Evolutionary conservation across 2,329 filamentous ascomycete genomes (phyloP), one percentile per base, ranked within the genome.

Genomic region (Penicillium fuscoglaucum): DNA sequence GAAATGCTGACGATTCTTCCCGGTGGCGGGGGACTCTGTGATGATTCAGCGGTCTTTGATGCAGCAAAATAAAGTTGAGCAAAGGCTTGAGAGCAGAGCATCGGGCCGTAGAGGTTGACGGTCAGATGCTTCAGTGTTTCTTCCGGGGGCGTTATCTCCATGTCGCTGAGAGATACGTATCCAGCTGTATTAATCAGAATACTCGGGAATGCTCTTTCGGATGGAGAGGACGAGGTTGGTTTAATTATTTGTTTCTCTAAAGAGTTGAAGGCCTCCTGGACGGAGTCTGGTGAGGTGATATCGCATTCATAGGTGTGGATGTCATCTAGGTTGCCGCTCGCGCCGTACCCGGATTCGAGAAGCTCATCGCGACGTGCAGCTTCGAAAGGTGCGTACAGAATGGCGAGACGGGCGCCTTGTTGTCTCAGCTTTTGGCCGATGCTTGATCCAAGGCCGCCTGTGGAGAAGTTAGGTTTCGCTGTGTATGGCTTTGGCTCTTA

Each of bases 311-410:
- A 74, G 4, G 72, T 68, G 50, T 62, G 65, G 54, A 76, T 72
- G 7, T 66, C 61, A 12, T 72, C 62, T 6, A 64, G 28, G 8
- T 58, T 55, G 35, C 58, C 60, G 43, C 43, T 47, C 4, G 49
- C 55, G 15, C 71, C 71, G 63, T 78, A 81, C 4, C 72, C 66
- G 1, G 69, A 51, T 15, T 71, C 66, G 19, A 82, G 69, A 0
- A 75, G 70, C 39, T 75, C 64, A 24, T 75, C 66, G 19, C 74
- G 72, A 9, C 71, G 70, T 33, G 68, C 55, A 1, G 75, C 72
- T 63, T 81, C 79, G 59, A 80, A 80, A 1, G 79, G 78, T 0
- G 79, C 79, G 52, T 81, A 81, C 0, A 81, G 68, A 15, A 81
- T 74, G 8, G 78, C 79, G 4, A 81, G 65, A 13, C 68, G 72